phyloP scores from a whole-genome alignment of 768 basidiomycete genomes.

The Inosperma sp. region DNA sequence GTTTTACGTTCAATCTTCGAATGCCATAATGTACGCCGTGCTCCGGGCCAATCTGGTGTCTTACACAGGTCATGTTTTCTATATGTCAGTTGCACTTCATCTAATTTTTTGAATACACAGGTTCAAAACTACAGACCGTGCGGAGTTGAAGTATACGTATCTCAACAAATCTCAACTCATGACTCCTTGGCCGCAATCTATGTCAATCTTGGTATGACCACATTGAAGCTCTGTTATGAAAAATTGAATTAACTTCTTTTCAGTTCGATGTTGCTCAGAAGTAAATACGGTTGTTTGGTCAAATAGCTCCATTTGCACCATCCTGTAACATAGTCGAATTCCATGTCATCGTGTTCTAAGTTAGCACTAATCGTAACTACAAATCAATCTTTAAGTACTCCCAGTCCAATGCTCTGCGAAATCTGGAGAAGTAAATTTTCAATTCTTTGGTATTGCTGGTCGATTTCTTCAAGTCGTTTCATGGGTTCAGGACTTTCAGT shows the following conservation, averaged over 20 bases:
- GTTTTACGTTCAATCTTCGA: constrained; percentile 62
- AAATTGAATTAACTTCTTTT: neutral
- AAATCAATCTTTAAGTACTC: neutral
- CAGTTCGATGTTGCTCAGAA: constrained; percentile 4
- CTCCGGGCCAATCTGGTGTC: constrained; percentile 61
- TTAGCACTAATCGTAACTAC: too few species aligned
- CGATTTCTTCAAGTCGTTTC: constrained; percentile 22
- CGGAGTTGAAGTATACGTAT: constrained; percentile 51
- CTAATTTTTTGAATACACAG: constrained; percentile 25
- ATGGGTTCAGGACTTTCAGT: constrained; percentile 1
- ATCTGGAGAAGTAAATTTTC: constrained; percentile 41
- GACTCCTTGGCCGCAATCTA: constrained; percentile 62
- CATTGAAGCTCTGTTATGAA: too few species aligned
- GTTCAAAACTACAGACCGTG: constrained; percentile 46
- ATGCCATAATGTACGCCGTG: constrained; percentile 55
- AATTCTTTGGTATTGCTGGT: constrained; percentile 42
- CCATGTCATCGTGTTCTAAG: too few species aligned
- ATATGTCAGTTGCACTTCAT: neutral
- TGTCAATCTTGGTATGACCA: constrained; percentile 58
- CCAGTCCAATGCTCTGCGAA: constrained; percentile 18
- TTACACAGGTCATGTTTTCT: constrained; percentile 44
- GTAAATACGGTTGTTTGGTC: neutral
- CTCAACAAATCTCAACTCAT: constrained; percentile 46
- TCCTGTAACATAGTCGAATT: neutral
- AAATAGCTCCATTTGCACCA: neutral